Evolutionary conservation across 345 rosid genomes (phyloP), one percentile per base, ranked within the genome.

Genomic region (Eutrema japonicum): DNA sequence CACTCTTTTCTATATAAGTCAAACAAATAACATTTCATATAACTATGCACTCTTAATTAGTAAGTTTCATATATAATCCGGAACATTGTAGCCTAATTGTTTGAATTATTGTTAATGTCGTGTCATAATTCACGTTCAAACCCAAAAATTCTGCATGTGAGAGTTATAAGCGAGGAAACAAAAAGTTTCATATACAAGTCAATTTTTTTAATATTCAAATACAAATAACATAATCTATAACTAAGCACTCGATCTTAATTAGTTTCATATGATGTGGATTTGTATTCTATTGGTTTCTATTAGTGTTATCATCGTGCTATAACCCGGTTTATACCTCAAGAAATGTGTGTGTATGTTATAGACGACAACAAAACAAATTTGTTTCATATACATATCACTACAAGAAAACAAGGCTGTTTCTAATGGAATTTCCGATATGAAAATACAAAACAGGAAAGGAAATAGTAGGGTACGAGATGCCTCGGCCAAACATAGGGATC

Each of bases 401-500:
- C 26, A 22, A 22, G 26, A 22, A 22, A 22, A 22, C 26, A 22
- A 22, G 26, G 2, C 26, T 22, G 2, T 22, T 22, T 22, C 0
- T 22, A 22, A 22, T 1, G 26, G 26, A 22, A 22, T 22, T 22
- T 22, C 26, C 26, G 1, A 22, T 22, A 1, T 37, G 13, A 22
- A 42, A 45, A 32, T 4, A 14, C 9, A 66, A n/a, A 22, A 64
- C 82, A 93, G 97, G 97, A 54, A 87, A 77, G 36, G 97, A 91
- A 64, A 68, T 81, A 66, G 82, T 91, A 81, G 84, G 68, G 77
- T 94, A 94, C 71, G 98, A 94, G 77, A 86, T 85, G 83, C 96
- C 97, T n/a, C 77, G 85, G 85, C 98, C 98, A 36, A 91, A 82
- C 83, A 94, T 94, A 71, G 98, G 98, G 66, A 94, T 94, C 36